Conservation (phyloP, 169 alveolate species). For the Perkinsus marinus region DNA sequence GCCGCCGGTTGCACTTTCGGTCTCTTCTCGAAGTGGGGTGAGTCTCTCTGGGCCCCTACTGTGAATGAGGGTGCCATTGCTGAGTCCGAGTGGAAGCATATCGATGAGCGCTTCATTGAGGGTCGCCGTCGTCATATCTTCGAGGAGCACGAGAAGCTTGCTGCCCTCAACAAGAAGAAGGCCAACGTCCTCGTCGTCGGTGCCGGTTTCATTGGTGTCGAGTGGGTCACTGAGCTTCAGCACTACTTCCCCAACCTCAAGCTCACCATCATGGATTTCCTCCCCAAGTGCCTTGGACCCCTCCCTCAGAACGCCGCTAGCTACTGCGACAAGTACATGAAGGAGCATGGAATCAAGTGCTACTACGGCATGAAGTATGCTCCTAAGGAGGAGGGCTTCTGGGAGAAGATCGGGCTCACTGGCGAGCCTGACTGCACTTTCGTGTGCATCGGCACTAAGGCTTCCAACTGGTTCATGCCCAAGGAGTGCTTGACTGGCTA, state of each 20-base stretch:
- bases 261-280: constrained; percentile 24
- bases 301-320: constrained; percentile 18
- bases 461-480: constrained; percentile 32
- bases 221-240: constrained; percentile 29
- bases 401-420: constrained; percentile 20
- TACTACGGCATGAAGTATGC: constrained; percentile 13
- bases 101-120: constrained; percentile 25
- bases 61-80: constrained; percentile 18
- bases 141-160: constrained; percentile 24
- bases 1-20: constrained; percentile 20
- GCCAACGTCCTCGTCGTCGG: constrained; percentile 18
- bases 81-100: constrained; percentile 18
- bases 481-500: constrained; percentile 3
- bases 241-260: constrained; percentile 20
- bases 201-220: constrained; percentile 31
- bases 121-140: constrained; percentile 26
- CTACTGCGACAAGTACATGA: constrained; percentile 28
- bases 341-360: constrained; percentile 14
- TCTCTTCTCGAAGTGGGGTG: constrained; percentile 14
- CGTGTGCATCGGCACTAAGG: constrained; percentile 29
- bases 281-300: constrained; percentile 23
- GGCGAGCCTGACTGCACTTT: constrained; percentile 22
- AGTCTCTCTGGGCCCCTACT: constrained; percentile 27
- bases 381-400: constrained; percentile 15
- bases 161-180: constrained; percentile 1